Base-by-base conservation (phyloP, 805 yeast genomes). In the Myxozyma udenii region DNA sequence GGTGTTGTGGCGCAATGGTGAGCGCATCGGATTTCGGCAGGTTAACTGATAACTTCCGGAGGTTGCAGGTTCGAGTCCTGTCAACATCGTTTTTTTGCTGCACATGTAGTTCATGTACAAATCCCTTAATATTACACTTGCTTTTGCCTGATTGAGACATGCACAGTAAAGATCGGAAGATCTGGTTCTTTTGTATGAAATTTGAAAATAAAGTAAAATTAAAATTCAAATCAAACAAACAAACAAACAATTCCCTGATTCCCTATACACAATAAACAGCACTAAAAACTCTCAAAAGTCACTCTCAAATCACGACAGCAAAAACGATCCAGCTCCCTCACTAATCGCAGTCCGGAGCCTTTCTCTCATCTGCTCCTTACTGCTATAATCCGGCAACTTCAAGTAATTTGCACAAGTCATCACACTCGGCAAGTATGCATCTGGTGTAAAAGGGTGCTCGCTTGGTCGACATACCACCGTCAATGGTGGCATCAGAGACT, bases 361-460 rank as follows among this genome's bases (percentile, higher is more conserved):
- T 28, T 72, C 65, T 44, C 67, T 71, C 83, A 93, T 76, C 1
- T 86, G 68, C 16, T 74, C 81, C 52, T 75, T 77, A 32, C 78
- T 71, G 2, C 87, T 77, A 65, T 91, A 93, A 57, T 85, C 79
- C 3, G 98, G 98, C 19, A 93, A 71, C 66, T 91, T 91, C 60
- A 91, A 74, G 65, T 91, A 93, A 66, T 91, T 91, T 2, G 95
- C 97, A 73, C 98, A 91, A 0, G 98, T 91, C 98, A 91, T 91
- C 2, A 93, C 98, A 69, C 96, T 87, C 1, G 98, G 98, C 50
- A 93, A 73, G 64, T 84, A 89, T 55, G 83, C 88, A 67, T 91
- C 95, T 3, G 86, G 77, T 11, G 71, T 68, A 23, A 78, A 65
- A 0, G 82, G 84, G 42, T 78, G 81, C 46, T 91, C 98, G n/a